Base-by-base conservation (phyloP, 306 rosid species). In the Dalbergia oliveri region DNA sequence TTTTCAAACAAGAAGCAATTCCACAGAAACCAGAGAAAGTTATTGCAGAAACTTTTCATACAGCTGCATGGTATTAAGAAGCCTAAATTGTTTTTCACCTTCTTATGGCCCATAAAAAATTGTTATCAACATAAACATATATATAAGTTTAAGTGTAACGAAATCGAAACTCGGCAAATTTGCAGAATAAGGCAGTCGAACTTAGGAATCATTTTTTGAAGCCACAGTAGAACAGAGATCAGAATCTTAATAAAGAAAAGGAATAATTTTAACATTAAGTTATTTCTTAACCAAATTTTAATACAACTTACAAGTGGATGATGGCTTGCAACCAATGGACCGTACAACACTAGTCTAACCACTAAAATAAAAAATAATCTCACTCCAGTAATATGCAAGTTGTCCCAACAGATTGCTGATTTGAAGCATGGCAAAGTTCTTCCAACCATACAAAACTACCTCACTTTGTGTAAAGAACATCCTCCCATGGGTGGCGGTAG, bases 401-500 rank as follows among this genome's bases (percentile, higher is more conserved):
- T 51, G 34, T 68, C 69, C 63, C 66, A 31, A 68, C 64, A 67
- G 50, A 67, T 43, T 75, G 87, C 76, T 79, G 21, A 62, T 70
- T 49, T 33, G 71, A 66, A 77, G 77, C 72, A 58, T 62, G 56
- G 16, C 51, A 47, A 78, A 9, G 70, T 62, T 47, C 82, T 79
- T 53, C 63, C 37, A 13, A 72, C 82, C 61, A 75, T 45, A 11
- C 16, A 9, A 15, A 69, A 65, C 2, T 66, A 68, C 56, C 65
- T 94, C 97, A 94, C 81, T 91, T 94, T 84, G 97, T 90, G 91
- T 94, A 94, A 26, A 94, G 94, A 87, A 91, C 94, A 69, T 91
- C 97, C 86, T 94, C 98, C 98, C 97, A 90, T 64, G 98, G 98
- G 80, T 94, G 98, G 77, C 97, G 98, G 90, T 94, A 94, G 21